A percentile compares a stretch with the other conserved stretches of the same genome.
These are phyloP conservation scores for Globisporangium parvum DNA, from an alignment of 352 stramenopile genomes.

Conservation along the genomic window DNA sequence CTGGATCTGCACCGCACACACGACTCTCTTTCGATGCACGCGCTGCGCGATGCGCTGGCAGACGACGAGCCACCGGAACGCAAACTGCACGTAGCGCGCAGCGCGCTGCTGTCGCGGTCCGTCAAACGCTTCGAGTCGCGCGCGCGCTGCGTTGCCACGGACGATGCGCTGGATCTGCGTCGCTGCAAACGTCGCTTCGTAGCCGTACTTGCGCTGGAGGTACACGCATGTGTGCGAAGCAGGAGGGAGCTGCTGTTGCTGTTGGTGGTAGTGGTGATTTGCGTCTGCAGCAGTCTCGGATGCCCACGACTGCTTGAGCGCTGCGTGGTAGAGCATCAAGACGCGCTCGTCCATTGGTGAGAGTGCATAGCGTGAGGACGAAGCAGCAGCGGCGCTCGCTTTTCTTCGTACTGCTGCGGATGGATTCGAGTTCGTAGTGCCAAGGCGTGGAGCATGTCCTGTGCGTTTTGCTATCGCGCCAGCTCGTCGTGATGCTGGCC, in stretches of 20 bases:
- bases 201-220: conserved; percentile 18
- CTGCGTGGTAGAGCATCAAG: conserved; percentile 57
- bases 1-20: conserved; percentile 27
- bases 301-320: conserved; percentile 29
- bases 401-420: neutral
- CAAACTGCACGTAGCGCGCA: conserved; percentile 29
- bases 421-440: neutral
- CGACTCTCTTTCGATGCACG: conserved; percentile 16
- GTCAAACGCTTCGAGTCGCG: conserved; percentile 27
- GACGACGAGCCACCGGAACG: conserved; percentile 23
- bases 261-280: too few species aligned
- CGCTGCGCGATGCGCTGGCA: conserved; percentile 18
- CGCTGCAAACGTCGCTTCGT: conserved; percentile 53
- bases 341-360: conserved; percentile 50
- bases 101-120: conserved; percentile 33
- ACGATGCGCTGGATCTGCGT: conserved; percentile 51
- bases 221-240: neutral
- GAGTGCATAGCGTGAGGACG: conserved; percentile 4
- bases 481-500: too few species aligned
- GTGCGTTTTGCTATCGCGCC: neutral
- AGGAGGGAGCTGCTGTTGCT: neutral
- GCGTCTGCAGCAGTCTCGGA: neutral
- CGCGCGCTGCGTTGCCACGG: conserved; percentile 27
- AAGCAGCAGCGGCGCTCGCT: neutral
- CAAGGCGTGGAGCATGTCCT: too few species aligned